Evolutionary conservation across 2,329 filamentous ascomycete species (phyloP), one percentile per base, ranked within the genome.

Genomic region (Colletotrichum abscissum): DNA sequence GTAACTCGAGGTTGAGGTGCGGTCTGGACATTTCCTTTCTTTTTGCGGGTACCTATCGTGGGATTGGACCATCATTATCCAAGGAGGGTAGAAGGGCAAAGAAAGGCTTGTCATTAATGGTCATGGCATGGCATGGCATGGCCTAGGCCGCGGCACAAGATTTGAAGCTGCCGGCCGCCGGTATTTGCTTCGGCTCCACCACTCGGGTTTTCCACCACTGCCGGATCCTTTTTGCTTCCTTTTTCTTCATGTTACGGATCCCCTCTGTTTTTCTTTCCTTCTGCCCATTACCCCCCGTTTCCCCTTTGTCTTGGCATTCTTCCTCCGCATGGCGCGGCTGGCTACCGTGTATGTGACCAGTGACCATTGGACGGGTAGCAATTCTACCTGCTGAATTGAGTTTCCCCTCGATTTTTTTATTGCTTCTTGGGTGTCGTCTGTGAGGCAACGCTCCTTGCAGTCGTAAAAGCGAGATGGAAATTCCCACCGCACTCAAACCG

Each of bases 121-220:
- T 22, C 56, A 49, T 28, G 59, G 16, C 26, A 38, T 67, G 52
- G 49, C 46, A 69, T 57, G 54, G 19, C n/a, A 30, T 49, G 58
- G 59, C 67, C 69, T 6, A 14, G 19, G 11, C 46, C 19, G 60
- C 60, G 60, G 49, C 46, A 38, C 54, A 56, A 55, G 24, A 69
- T 19, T 49, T n/a, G n/a, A 59, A 69, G 66, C 22, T 69, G 70
- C 66, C 70, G 66, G 66, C 46, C 57, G 58, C 46, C 70, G 66
- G 59, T 73, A 73, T 56, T 60, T 69, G 55, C 22, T 38, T 38
- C 11, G 2, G 52, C 55, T 64, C 66, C 66, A 69, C 66, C 59
- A 60, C 52, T 73, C 69, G 59, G 55, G 54, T 35, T 63, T 63
- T 24, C 46, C 30, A 55, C 49, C 66, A 69, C 55, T 69, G 38